Base-by-base conservation (phyloP, 805 yeast species). In the Tetrapisispora pingtungensis region DNA sequence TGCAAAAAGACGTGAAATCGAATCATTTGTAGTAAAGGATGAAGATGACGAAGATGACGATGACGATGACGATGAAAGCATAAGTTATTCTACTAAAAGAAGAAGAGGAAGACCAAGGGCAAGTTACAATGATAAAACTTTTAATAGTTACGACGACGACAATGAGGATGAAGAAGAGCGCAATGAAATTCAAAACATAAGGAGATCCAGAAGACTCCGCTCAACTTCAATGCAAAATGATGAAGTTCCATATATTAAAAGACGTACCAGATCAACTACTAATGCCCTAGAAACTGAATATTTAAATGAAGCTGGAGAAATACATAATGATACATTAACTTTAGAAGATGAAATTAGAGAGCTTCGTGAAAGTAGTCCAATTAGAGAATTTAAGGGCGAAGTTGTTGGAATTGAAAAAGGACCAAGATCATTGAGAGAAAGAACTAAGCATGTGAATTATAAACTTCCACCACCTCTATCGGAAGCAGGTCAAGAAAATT, bases 381-480 rank as follows among this genome's bases (percentile, higher is more conserved):
- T 73, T 24, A 69, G 75, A 15, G 74, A 71, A 40, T 37, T 37
- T 17, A 37, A 37, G 17, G 40, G 40, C 10, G 40, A 27, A n/a
- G 40, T 37, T 6, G n/a, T 14, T 10, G 40, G 40, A 3, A 37
- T 37, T n/a, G 40, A 37, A 37, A 37, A 37, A 18, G 40, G 40
- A 8, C 69, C 77, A 43, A 69, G 79, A 52, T 64, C 71, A 6
- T 62, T 81, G 19, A 71, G 89, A 43, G 81, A 79, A 49, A 62
- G 88, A 49, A 78, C 88, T 45, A 78, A 86, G 51, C 79, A 80
- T 24, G 79, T 89, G 10, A 83, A 88, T 57, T 88, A 88, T 59
- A 75, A 81, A 13, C 70, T 88, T 10, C 90, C 95, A 0, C 96
- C 96, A 1, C 95, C 95, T 4, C 68, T 85, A 45, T 47, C 66